Evolutionary conservation across 1,284 basidiomycete species (phyloP).

Genomic region (Puccinia triticina): DNA sequence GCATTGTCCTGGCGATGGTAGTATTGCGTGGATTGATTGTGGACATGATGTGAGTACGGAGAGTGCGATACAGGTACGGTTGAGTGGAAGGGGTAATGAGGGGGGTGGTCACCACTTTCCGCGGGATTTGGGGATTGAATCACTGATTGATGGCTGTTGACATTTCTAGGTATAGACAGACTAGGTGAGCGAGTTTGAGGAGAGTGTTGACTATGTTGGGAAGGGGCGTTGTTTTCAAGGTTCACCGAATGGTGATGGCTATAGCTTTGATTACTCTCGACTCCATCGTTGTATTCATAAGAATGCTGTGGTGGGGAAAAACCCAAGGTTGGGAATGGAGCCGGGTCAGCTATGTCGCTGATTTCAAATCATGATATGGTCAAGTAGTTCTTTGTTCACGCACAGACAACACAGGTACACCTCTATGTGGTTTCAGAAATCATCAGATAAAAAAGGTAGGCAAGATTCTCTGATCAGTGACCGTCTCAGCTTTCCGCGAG

Average conservation of each 20-base stretch:
- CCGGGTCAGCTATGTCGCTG: background rate
- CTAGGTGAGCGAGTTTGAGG: conserved; percentile 6
- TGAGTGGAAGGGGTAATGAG: conserved; percentile 41
- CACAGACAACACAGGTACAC: conserved; percentile 48
- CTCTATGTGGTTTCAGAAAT: conserved; percentile 9
- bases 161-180: conserved; percentile 33
- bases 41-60: conserved; percentile 18
- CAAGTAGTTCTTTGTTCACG: conserved; percentile 14
- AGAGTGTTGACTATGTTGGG: conserved; percentile 10
- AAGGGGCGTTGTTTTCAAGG: conserved; percentile 38
- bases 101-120: conserved; percentile 17
- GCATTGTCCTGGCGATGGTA: conserved; percentile 35
- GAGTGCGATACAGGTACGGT: conserved; percentile 32
- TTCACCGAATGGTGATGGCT: conserved; percentile 35
- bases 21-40: conserved; percentile 27
- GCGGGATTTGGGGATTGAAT: conserved; percentile 23
- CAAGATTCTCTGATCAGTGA: conserved; percentile 4
- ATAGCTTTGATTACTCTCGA: conserved; percentile 15
- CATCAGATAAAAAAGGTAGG: conserved; percentile 14
- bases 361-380: background rate
- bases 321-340: background rate
- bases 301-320: conserved; percentile 28
- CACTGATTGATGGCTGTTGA: conserved; percentile 15
- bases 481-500: conserved; percentile 3
- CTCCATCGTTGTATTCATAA: conserved; percentile 46